phyloP scores from a whole-genome alignment of 352 stramenopile genomes.

The Pythium vanterpoolii region DNA sequence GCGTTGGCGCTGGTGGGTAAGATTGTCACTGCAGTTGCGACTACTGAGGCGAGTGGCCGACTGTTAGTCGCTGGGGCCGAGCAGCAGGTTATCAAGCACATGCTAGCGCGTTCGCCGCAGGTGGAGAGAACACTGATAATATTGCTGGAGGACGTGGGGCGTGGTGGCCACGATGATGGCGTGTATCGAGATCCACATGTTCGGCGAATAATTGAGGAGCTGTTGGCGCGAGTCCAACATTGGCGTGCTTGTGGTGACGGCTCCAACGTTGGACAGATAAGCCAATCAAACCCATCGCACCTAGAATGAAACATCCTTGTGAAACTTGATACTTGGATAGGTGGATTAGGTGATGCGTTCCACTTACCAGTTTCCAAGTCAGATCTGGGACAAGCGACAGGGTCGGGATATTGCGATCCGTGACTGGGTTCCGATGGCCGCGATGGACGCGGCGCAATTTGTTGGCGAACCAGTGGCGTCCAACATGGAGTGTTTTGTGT shows the following conservation, averaged over 20 bases:
- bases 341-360: slow-evolving; percentile 11
- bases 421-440: not conserved
- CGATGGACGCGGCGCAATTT: not conserved
- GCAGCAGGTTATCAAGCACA: slow-evolving; percentile 2
- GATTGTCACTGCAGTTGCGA: slow-evolving; percentile 15
- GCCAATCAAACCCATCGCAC: slow-evolving; percentile 10
- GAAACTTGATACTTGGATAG: not conserved
- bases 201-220: not conserved
- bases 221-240: slow-evolving; percentile 18
- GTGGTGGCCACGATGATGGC: not conserved
- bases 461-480: not conserved
- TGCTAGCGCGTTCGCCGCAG: not conserved
- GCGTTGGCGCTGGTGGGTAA: slow-evolving; percentile 17
- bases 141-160: not conserved
- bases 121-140: not conserved
- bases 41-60: not conserved
- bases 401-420: not conserved
- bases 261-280: not conserved
- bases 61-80: not conserved
- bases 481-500: not conserved
- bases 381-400: not conserved
- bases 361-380: slow-evolving; percentile 2
- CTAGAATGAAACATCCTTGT: not conserved
- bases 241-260: too few relatives aligned
- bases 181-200: slow-evolving; percentile 1